A percentile compares a stretch with the other conserved stretches of the same genome.
phyloP scores from a whole-genome alignment of 768 basidiomycete genomes.

The Collybia sp. region DNA sequence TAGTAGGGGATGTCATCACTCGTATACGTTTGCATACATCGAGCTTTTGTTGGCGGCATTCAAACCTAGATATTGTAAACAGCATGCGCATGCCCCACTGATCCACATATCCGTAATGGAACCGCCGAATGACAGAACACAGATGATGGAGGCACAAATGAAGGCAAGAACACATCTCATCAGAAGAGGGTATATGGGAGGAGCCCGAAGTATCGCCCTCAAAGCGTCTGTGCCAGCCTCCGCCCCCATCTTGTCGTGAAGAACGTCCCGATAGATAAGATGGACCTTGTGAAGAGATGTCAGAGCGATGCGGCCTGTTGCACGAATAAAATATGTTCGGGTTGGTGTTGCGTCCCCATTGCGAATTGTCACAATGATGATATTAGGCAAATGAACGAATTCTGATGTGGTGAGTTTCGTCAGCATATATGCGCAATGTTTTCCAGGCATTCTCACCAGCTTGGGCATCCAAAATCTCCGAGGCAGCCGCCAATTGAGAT shows the following conservation, averaged over 20 bases:
- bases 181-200: conserved; percentile 65
- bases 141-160: conserved; percentile 74
- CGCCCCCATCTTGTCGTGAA: conserved; percentile 77
- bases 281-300: conserved; percentile 82
- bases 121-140: conserved; percentile 78
- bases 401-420: conserved; percentile 26
- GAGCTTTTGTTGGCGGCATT: conserved; percentile 81
- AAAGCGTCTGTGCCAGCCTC: conserved; percentile 68
- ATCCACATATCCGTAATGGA: conserved; percentile 82
- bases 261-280: conserved; percentile 77
- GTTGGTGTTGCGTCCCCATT: conserved; percentile 65
- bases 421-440: not conserved
- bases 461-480: conserved; percentile 70
- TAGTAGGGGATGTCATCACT: conserved; percentile 47
- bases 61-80: conserved; percentile 76
- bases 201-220: conserved; percentile 54
- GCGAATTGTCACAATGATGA: conserved; percentile 79
- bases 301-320: conserved; percentile 74
- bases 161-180: conserved; percentile 73
- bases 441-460: conserved; percentile 36
- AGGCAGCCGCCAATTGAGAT: conserved; percentile 78
- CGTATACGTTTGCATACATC: conserved; percentile 93
- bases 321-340: conserved; percentile 84
- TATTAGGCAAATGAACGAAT: conserved; percentile 79
- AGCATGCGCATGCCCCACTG: conserved; percentile 61